Evolutionary conservation across 352 stramenopile genomes (phyloP), one percentile per base, ranked within the genome.

Genomic region (Elongisporangium anandrum): DNA sequence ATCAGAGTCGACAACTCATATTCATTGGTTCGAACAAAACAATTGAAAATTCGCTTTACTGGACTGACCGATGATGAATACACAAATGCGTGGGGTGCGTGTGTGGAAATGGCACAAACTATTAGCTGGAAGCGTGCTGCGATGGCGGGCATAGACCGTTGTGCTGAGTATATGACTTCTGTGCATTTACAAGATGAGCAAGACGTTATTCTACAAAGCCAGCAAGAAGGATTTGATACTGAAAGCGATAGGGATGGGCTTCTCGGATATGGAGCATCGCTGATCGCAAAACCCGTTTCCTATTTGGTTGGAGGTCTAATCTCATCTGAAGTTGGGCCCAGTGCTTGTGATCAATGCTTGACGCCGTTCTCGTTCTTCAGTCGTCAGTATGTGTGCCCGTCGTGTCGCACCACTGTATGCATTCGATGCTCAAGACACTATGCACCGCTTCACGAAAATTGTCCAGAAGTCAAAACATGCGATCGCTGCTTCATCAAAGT

Each of bases 401-500:
- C 64, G 1, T 93, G 83, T 48, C 68, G 75, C 21, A 72, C 68
- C 13, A 51, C 77, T 4, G 69, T 90, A 4, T 93, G 83, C 55
- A 68, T 85, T 10, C 65, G 66, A 12, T 92, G 83, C 22, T 88
- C 77, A 24, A 69, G 81, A 0, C 83, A 92, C 47, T 70, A 74
- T 7, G 56, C 71, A 7, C 67, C 81, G 57, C n/a, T 85, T 16
- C 59, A 74, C 21, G 75, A 71, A 4, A 77, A 75, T 20, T 70
- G 67, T 0, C 62, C 72, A 1, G 67, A 86, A 26, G 24, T 77
- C 1, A 87, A 88, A 61, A 68, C 85, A 0, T 93, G 83, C 34
- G 83, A 93, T 41, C 73, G 83, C 4, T 93, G 83, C 47, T 93
- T 91, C 26, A 64, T 93, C 51, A 86, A 81, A 50, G 73, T 85